Conservation (phyloP, 441 rosid species). For the Jatropha podagrica region DNA sequence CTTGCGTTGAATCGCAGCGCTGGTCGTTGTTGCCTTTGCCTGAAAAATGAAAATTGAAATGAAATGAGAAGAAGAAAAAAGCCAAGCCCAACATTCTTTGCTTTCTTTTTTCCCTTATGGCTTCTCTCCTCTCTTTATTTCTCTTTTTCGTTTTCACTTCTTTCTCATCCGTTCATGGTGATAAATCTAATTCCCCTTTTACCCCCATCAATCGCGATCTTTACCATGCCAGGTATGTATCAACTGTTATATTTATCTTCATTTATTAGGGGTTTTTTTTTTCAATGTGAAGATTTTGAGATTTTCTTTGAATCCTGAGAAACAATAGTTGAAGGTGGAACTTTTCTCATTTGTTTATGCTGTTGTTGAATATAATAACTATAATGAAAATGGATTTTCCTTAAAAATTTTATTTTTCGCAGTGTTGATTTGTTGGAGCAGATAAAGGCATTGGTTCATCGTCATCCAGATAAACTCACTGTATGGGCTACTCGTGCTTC, state of each 20-base stretch:
- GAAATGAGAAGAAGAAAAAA: slow-evolving; percentile 21
- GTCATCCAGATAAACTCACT: slow-evolving; percentile 86
- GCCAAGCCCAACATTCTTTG: slow-evolving; percentile 1
- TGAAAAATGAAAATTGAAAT: not conserved
- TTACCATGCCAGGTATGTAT: slow-evolving; percentile 79
- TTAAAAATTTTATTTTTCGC: slow-evolving; percentile 26
- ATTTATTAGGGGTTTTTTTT: not conserved
- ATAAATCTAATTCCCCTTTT: slow-evolving; percentile 30
- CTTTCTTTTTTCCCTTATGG: slow-evolving; percentile 10
- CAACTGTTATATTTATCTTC: not conserved
- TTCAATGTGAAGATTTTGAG: not conserved
- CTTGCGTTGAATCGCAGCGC: not conserved
- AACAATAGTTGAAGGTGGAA: not conserved
- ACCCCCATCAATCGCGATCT: slow-evolving; percentile 92
- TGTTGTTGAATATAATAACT: not conserved
- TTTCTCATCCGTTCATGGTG: slow-evolving; percentile 13
- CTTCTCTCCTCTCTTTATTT: slow-evolving; percentile 11
- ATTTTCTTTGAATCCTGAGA: not conserved
- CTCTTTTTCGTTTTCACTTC: slow-evolving; percentile 19
- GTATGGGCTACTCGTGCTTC: slow-evolving; percentile 36
- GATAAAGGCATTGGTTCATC: slow-evolving; percentile 66
- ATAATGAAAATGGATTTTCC: not conserved
- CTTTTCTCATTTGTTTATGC: not conserved
- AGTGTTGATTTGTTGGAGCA: slow-evolving; percentile 77
- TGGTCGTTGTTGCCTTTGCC: not conserved